Evolutionary conservation across 2,329 filamentous ascomycete genomes (phyloP), one percentile per base, ranked within the genome.

Genomic region (Fusarium sp.): DNA sequence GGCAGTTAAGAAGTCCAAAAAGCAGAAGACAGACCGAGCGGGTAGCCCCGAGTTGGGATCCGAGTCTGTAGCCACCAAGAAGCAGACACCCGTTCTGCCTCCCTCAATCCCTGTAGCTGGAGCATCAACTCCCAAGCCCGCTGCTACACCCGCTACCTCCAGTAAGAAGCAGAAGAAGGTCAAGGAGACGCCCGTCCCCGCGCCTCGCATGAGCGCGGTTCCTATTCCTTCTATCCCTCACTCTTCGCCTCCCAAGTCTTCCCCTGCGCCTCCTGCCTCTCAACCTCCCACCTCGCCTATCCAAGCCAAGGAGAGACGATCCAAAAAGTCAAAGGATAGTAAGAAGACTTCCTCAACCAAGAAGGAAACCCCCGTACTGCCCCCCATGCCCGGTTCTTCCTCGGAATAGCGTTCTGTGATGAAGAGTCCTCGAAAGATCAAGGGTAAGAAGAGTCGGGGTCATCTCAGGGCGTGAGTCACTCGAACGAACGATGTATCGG

Each of bases 1-100:
- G 10, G 78, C 78, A 6, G 73, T 77, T n/a, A 78, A 80, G 65
- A 84, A 84, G 74, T 76, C 82, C 23, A 81, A 81, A 74, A 79
- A 81, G 70, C 80, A 80, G 60, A 81, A 79, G 71, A 78, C 76
- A 39, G 70, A 68, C 43, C 74, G 77, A 53, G 58, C 45, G 37
- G 75, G 69, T 21, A 81, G 79, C 69, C 78, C 76, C 7, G 79
- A 79, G 46, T 72, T 80, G 11, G 78, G 79, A 30, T 79, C 77
- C 7, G 77, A 77, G 43, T 72, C 73, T 31, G 49, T 26, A 19
- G 39, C 59, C 13, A 56, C 67, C 10, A 79, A 77, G 74, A 79
- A 78, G 69, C 70, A 77, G 48, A 80, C 79, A 7, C 76, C 77
- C 9, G 64, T 80, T 3, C 73, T 72, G 10, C 75, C 80, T 21